Evolutionary conservation across 208 protist genomes (phyloP), one percentile per base, ranked within the genome.

Genomic region (Borovskyia barvae): DNA sequence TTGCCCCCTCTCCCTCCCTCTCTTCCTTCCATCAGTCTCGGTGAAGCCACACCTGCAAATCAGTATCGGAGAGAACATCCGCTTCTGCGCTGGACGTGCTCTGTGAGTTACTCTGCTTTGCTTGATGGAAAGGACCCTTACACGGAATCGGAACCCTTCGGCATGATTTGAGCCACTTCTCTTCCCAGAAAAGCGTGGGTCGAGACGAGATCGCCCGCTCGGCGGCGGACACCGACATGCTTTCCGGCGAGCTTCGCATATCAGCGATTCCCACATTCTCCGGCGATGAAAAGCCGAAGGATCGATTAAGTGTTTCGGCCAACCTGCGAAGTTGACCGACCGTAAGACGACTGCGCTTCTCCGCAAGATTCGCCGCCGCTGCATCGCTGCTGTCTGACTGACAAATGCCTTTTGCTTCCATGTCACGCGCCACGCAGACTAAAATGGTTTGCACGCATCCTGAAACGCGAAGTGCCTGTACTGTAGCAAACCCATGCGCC

Each of bases 401-500:
- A 14, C 33, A 14, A 8, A 35, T 24, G 8, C 15, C 35, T n/a
- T 0, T 36, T 35, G 12, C 14, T 22, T 41, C 49, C 48, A 7
- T 51, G 49, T 15, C 52, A 25, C 12, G 35, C 25, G 64, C 43
- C 1, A 82, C 29, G 40, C 85, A 92, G 2, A 73, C 80, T 3
- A 88, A 55, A 5, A 93, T 73, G 35, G 65, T 80, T 53, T 93
- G 81, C 33, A 75, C 69, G 51, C 74, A 89, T 0, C 77, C 83
- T 15, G 52, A 36, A 15, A 93, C 78, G 12, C 78, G 77, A 24
- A 93, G 52, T 3, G 69, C 75, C 66, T 93, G 86, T 45, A 93
- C 82, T 2, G 80, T 75, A 3, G 62, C 75, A 50, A 93, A 93
- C 3, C 66, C 70, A 24, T 59, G 53, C 15, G 45, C 37, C 9